phyloP scores from a whole-genome alignment of 2,329 filamentous ascomycete species.

The Colletotrichum gigasporum region DNA sequence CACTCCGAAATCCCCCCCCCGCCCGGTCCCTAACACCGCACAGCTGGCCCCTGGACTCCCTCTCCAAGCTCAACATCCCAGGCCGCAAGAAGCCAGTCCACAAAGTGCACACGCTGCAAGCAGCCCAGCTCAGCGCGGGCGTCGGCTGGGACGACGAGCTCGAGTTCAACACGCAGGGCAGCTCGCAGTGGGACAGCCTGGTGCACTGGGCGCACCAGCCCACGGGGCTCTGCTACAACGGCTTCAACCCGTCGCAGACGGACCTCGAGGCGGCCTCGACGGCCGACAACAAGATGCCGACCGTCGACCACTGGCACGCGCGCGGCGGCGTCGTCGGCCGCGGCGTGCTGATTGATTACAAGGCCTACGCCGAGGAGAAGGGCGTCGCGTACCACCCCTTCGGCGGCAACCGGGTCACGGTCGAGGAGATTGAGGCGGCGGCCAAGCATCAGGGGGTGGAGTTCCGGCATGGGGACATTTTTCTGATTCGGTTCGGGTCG shows the following conservation, averaged over 20 bases:
- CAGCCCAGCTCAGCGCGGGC: slow-evolving; percentile 38
- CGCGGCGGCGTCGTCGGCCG: slow-evolving; percentile 62
- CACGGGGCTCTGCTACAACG: slow-evolving; percentile 60
- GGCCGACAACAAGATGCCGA: slow-evolving; percentile 43
- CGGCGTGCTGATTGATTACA: slow-evolving; percentile 66
- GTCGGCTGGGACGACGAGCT: slow-evolving; percentile 59
- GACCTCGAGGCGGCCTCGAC: slow-evolving; percentile 38
- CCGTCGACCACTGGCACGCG: slow-evolving; percentile 60
- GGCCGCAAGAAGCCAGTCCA: slow-evolving; percentile 48
- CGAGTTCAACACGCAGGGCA: slow-evolving; percentile 64
- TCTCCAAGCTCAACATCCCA: slow-evolving; percentile 44
- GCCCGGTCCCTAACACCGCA: neutral
- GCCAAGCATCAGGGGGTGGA: slow-evolving; percentile 69
- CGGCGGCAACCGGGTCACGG: slow-evolving; percentile 61
- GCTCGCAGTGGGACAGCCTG: slow-evolving; percentile 66
- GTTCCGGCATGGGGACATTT: slow-evolving; percentile 72
- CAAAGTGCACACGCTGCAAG: slow-evolving; percentile 45
- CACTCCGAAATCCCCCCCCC: neutral
- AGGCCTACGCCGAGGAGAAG: slow-evolving; percentile 58
- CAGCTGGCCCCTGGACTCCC: slow-evolving; percentile 55
- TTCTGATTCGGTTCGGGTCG: slow-evolving; percentile 72
- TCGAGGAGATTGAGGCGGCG: slow-evolving; percentile 64
- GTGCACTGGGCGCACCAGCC: slow-evolving; percentile 56
- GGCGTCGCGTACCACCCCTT: slow-evolving; percentile 62
- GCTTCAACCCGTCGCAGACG: slow-evolving; percentile 48